Evolutionary conservation across 2,329 filamentous ascomycete species (phyloP), one percentile per base, ranked within the genome.

Genomic region (Hymenoscyphus repandus): DNA sequence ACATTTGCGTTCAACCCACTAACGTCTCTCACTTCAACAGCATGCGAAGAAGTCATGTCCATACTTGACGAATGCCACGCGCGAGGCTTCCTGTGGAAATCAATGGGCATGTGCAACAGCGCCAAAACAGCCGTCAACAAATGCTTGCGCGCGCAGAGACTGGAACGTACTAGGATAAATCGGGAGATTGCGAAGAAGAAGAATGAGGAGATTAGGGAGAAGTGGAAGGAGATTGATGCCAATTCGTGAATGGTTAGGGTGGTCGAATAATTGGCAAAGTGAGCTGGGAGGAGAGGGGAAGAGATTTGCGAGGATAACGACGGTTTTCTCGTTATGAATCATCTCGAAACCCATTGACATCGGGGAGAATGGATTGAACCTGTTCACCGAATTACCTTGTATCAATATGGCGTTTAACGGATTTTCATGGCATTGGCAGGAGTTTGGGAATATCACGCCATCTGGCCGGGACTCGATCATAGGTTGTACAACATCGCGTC

Each of bases 21-120:
- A 7, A 45, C 47, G 57, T 55, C 40, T 52, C n/a, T n/a, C n/a
- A n/a, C n/a, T n/a, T n/a, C 64, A n/a, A 6, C 17, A 99, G 93
- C 86, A 65, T 99, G 93, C 79, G 89, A 92, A 70, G 90, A 95
- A 61, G 82, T 99, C 68, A 96, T 97, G 83, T 85, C 77, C 45
- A 87, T 88, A 43, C 88, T 99, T 60, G 93, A 97, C 65, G 90
- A 96, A 74, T 99, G 93, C 74, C 93, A 99, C 67, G 87, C 88
- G 31, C 80, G 80, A 53, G 93, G 93, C 49, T 99, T 99, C 72
- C 72, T 99, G 51, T 91, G 88, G 81, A 96, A 96, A 71, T 84
- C 88, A 1, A 74, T 89, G 55, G 93, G 93, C 50, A 89, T 87
- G 75, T 99, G 93, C 79, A 97, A 90, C 69, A 79, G 85, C 37